A percentile compares a stretch with the other conserved stretches of the same genome.
Evolutionary conservation across 192 early-diverging fungal genomes (phyloP).

Genomic region (Mortierella claussenii): DNA sequence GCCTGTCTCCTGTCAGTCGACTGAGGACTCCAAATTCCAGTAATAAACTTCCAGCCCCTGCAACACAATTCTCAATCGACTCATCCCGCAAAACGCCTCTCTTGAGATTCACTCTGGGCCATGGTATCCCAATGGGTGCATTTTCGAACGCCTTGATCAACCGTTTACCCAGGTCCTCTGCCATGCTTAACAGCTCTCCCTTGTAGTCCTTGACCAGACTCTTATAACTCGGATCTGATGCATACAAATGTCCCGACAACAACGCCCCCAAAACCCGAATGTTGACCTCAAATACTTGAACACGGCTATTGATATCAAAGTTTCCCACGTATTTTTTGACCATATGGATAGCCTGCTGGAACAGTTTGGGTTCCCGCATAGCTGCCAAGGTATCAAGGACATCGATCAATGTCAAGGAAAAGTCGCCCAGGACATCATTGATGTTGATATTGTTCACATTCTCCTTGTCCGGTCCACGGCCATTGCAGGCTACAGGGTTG

Average conservation of each 20-base stretch:
- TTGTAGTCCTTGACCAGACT: slow-evolving; percentile 74
- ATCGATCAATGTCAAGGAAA: slow-evolving; percentile 93
- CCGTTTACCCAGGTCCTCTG: slow-evolving; percentile 82
- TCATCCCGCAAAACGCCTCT: slow-evolving; percentile 76
- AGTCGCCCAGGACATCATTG: slow-evolving; percentile 97
- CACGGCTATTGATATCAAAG: slow-evolving; percentile 87
- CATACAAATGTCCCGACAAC: slow-evolving; percentile 89
- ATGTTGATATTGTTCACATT: slow-evolving; percentile 71
- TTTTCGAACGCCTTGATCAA: slow-evolving; percentile 90
- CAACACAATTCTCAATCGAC: slow-evolving; percentile 80
- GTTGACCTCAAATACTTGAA: slow-evolving; percentile 96
- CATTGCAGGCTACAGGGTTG: slow-evolving; percentile 84
- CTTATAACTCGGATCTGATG: slow-evolving; percentile 70
- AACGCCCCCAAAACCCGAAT: slow-evolving; percentile 92
- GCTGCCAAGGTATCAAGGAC: slow-evolving; percentile 87
- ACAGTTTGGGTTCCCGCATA: slow-evolving; percentile 28
- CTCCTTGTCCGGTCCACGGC: slow-evolving; percentile 72
- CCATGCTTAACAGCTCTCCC: slow-evolving; percentile 82
- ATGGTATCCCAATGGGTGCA: slow-evolving; percentile 84
- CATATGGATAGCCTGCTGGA: slow-evolving; percentile 61
- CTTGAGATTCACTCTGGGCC: slow-evolving; percentile 83
- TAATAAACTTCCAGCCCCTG: slow-evolving; percentile 91
- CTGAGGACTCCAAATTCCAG: slow-evolving; percentile 94
- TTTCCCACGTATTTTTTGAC: slow-evolving; percentile 70
- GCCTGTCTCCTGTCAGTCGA: slow-evolving; percentile 79